A percentile compares a stretch with the other conserved stretches of the same genome.
These are phyloP conservation scores for Colletotrichum cordylinicola DNA, from an alignment of 2,329 filamentous ascomycete genomes.

Conservation along the genomic window DNA sequence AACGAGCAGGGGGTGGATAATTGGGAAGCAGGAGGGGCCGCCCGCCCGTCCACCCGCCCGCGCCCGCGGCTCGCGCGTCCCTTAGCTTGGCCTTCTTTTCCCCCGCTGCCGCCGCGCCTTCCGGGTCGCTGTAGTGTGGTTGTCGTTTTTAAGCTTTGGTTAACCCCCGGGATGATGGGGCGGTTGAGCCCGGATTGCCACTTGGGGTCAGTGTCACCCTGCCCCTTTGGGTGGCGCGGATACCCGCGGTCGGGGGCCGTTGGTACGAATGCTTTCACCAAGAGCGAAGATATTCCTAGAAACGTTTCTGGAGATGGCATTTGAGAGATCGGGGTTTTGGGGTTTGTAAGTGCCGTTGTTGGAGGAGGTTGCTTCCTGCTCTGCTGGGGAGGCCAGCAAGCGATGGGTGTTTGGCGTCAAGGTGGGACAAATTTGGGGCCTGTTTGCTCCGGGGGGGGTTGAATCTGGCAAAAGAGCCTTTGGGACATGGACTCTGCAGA, in stretches of 20 bases:
- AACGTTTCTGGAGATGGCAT: not conserved
- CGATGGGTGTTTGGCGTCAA: not conserved
- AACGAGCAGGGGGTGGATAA: not conserved
- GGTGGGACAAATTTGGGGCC: not conserved
- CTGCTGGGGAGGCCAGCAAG: not conserved
- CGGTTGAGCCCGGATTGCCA: not conserved
- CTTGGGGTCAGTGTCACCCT: not conserved
- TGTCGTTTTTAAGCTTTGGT: not conserved
- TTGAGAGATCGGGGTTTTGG: not conserved
- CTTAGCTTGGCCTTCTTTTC: not conserved
- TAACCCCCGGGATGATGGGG: not conserved
- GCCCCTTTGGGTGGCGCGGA: not conserved
- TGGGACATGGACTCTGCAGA: not conserved
- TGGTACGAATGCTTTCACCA: not conserved
- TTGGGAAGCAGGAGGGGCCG: not conserved
- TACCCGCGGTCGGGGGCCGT: not conserved
- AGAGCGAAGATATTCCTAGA: not conserved
- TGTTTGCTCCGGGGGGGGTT: not conserved
- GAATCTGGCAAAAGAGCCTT: not conserved
- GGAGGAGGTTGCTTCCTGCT: not conserved
- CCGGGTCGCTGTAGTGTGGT: not conserved
- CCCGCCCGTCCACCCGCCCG: not conserved
- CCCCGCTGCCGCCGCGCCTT: not conserved
- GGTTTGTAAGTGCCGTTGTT: not conserved
- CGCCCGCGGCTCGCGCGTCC: not conserved